Evolutionary conservation across 805 yeast genomes (phyloP).

Genomic region (Candida morakotiae): DNA sequence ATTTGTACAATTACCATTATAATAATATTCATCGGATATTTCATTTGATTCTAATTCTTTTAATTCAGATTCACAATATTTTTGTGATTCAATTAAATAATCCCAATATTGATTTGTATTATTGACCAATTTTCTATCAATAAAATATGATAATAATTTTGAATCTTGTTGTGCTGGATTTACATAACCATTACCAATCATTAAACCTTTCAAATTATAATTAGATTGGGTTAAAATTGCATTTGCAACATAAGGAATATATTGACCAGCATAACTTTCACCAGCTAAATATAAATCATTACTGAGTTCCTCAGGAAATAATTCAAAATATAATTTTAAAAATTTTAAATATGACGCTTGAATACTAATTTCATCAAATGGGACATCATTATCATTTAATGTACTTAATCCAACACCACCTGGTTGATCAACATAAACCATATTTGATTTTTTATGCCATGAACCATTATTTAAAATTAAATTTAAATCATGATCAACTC

Average conservation of each 20-base stretch:
- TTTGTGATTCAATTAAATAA: conserved; percentile 46
- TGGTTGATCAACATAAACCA: conserved; percentile 91
- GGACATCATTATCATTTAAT: conserved; percentile 43
- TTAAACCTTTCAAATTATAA: conserved; percentile 55
- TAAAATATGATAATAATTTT: conserved; percentile 68
- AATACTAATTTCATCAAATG: conserved; percentile 51
- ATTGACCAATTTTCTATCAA: conserved; percentile 55
- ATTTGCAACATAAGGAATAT: conserved; percentile 81
- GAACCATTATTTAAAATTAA: conserved; percentile 64
- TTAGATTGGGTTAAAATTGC: conserved; percentile 53
- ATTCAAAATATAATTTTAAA: conserved; percentile 56
- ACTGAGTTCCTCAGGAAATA: conserved; percentile 66
- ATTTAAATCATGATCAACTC: conserved; percentile 44
- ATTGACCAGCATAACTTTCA: conserved; percentile 96
- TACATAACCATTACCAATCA: conserved; percentile 96
- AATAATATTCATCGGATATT: conserved; percentile 13
- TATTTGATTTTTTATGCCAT: conserved; percentile 77
- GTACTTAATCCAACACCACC: conserved; percentile 88
- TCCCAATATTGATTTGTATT: conserved; percentile 35
- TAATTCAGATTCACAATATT: conserved; percentile 55
- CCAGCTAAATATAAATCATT: conserved; percentile 82
- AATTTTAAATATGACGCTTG: conserved; percentile 62
- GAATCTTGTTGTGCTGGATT: conserved; percentile 82
- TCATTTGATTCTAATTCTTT: conserved; percentile 19
- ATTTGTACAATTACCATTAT: conserved; percentile 42